Evolutionary conservation across 768 basidiomycete species (phyloP).

Genomic region (Serendipita sp.): DNA sequence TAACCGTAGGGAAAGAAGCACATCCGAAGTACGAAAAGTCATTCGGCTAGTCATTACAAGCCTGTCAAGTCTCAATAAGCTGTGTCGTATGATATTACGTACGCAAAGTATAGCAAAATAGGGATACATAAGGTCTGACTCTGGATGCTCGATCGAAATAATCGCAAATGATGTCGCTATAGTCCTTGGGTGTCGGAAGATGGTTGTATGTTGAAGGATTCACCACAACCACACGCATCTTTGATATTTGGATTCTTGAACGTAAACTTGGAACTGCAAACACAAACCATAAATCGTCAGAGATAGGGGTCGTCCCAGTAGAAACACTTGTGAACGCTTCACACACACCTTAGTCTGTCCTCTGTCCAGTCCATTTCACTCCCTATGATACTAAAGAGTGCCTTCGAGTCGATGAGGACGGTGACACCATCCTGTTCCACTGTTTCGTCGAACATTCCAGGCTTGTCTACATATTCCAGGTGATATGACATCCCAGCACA

Average conservation of each 20-base stretch:
- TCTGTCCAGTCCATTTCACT: conserved; percentile 99
- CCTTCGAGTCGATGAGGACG: conserved; percentile 92
- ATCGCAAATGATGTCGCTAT: background rate
- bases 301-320: too few species aligned
- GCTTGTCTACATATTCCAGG: conserved; percentile 84
- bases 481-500: conserved; percentile 87
- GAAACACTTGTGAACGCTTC: too few species aligned
- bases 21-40: too few species aligned
- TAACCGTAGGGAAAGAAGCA: too few species aligned
- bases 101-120: background rate
- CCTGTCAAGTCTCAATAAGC: too few species aligned
- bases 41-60: too few species aligned
- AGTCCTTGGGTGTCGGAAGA: background rate
- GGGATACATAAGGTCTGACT: background rate
- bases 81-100: too few species aligned
- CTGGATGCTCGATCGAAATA: background rate
- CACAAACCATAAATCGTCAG: background rate
- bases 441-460: conserved; percentile 87
- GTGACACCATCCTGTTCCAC: conserved; percentile 90
- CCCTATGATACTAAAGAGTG: conserved; percentile 93
- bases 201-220: conserved; percentile 58
- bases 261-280: conserved; percentile 54
- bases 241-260: conserved; percentile 89
- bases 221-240: conserved; percentile 90
- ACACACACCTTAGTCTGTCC: conserved; percentile 68